These are phyloP conservation scores for Neofusicoccum kwambonambiense DNA, from an alignment of 2,329 filamentous ascomycete genomes.

Conservation along the genomic window DNA sequence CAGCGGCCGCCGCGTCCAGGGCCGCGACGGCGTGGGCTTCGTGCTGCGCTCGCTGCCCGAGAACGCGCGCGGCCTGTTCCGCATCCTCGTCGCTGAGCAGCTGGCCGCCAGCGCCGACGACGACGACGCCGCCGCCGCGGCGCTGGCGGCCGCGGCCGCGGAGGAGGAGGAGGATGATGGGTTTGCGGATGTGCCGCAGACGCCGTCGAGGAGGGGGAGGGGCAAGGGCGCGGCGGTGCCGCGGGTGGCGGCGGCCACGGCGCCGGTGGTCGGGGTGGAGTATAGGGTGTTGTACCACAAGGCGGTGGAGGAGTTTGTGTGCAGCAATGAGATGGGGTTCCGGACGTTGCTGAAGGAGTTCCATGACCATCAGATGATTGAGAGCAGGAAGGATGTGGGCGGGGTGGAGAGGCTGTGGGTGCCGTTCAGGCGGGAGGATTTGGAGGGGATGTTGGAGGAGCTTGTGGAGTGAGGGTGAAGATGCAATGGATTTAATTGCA, in stretches of 20 bases:
- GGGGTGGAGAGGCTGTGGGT: conserved; percentile 84
- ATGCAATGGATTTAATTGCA: too few species aligned
- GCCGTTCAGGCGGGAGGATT: conserved; percentile 82
- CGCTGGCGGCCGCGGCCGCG: conserved; percentile 32
- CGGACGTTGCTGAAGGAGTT: conserved; percentile 94
- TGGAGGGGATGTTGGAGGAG: conserved; percentile 87
- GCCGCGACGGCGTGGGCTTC: conserved; percentile 87
- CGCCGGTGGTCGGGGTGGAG: conserved; percentile 66
- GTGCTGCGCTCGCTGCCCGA: conserved; percentile 88
- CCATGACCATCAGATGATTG: conserved; percentile 97
- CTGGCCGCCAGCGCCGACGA: conserved; percentile 64
- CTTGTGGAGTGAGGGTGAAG: conserved; percentile 34
- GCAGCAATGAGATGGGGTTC: conserved; percentile 94
- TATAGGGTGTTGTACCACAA: conserved; percentile 92
- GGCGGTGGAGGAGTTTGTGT: conserved; percentile 94
- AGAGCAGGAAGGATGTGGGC: conserved; percentile 77
- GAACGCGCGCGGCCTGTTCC: conserved; percentile 85
- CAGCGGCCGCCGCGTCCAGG: conserved; percentile 74
- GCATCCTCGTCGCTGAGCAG: conserved; percentile 80
- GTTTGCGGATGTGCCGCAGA: conserved; percentile 24
- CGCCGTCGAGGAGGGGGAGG: conserved; percentile 27
- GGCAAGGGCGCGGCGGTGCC: conserved; percentile 21
- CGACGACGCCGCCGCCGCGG: conserved; percentile 41
- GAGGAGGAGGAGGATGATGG: conserved; percentile 30
- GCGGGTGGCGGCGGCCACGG: conserved; percentile 28